These are phyloP conservation scores for Lentinula novae-zelandiae DNA, from an alignment of 1,284 basidiomycete genomes.

Conservation along the genomic window DNA sequence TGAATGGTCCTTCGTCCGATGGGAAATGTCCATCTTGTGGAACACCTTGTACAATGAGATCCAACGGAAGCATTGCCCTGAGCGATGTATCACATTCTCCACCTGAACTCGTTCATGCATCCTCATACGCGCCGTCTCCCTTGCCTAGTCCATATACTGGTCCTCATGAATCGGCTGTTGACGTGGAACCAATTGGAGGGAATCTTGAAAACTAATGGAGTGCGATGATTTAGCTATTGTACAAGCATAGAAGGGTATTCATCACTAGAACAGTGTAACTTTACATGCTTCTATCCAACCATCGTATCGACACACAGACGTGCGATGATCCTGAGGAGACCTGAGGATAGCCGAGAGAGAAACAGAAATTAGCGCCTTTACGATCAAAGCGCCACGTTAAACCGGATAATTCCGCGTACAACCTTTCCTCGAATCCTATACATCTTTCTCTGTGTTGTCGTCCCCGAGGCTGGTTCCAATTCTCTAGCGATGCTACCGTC, in stretches of 20 bases:
- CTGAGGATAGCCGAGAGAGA: background rate
- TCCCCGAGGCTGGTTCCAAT: background rate
- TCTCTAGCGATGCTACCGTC: background rate
- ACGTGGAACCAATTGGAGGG: conserved; percentile 1
- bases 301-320: too few relatives aligned
- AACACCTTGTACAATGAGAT: background rate
- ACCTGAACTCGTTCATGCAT: background rate
- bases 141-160: background rate
- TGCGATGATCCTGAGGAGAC: too few relatives aligned
- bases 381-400: background rate
- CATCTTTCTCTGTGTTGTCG: background rate
- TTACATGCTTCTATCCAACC: background rate
- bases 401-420: background rate
- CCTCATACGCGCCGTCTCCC: background rate
- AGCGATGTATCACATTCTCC: background rate
- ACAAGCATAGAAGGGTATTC: too few relatives aligned
- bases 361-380: background rate
- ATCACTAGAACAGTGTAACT: too few relatives aligned
- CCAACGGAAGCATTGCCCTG: background rate
- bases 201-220: background rate
- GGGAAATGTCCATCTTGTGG: conserved; percentile 7
- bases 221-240: too few relatives aligned
- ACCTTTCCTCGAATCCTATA: background rate
- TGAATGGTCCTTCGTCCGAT: conserved; percentile 1
- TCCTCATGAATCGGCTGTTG: conserved; percentile 3